Percentiles rank a stretch among this genome's conserved stretches.
Conservation (phyloP, 1,284 basidiomycete genomes). For the Austroboletus novae-zelandiae region DNA sequence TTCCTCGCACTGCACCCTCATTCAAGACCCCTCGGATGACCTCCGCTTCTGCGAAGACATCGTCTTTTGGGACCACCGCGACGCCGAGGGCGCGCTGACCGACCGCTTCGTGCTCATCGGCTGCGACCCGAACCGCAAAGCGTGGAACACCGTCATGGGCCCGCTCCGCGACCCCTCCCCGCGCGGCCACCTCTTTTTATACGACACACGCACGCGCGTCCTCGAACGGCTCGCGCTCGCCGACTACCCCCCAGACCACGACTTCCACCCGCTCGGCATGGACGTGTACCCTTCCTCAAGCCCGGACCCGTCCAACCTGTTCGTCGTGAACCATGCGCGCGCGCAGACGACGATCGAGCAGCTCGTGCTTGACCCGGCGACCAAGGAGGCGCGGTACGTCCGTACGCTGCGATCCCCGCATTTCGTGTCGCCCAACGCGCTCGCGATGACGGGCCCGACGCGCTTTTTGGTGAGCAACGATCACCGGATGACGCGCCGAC, state of each 20-base stretch:
- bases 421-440: constrained; percentile 61
- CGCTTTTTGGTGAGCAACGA: constrained; percentile 72
- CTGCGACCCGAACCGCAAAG: constrained; percentile 52
- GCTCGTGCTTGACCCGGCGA: constrained; percentile 48
- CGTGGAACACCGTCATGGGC: constrained; percentile 70
- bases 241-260: constrained; percentile 44
- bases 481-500: constrained; percentile 62
- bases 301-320: constrained; percentile 52
- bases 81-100: constrained; percentile 31
- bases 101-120: constrained; percentile 47
- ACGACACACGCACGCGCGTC: constrained; percentile 20
- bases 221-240: constrained; percentile 33
- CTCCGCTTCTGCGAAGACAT: constrained; percentile 64
- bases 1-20: constrained; percentile 40
- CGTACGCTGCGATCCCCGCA: constrained; percentile 55
- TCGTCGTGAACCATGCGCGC: constrained; percentile 64
- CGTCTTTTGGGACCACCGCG: constrained; percentile 55
- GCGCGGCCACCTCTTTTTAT: constrained; percentile 48
- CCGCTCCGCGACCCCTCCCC: constrained; percentile 51
- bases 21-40: constrained; percentile 35
- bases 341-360: constrained; percentile 60
- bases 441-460: constrained; percentile 58
- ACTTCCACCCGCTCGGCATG: constrained; percentile 61
- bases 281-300: constrained; percentile 46
- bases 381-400: constrained; percentile 46